Evolutionary conservation across 108 stramenopile genomes (phyloP), one percentile per base, ranked within the genome.

Genomic region (Cylindrotheca closterium): DNA sequence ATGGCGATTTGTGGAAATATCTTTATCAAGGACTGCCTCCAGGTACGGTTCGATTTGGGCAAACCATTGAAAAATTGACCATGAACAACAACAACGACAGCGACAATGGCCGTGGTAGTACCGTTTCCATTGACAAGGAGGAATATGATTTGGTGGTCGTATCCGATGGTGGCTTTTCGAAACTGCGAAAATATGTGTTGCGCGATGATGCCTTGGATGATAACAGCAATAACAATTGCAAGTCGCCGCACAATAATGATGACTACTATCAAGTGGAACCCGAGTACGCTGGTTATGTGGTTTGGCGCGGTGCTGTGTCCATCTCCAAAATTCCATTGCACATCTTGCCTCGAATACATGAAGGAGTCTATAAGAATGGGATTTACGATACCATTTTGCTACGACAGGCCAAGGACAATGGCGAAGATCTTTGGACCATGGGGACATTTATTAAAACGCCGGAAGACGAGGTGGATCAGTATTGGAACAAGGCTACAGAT

Each of bases 301-400:
- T 64, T 15, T 64, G 63, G 63, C 5, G 63, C 31, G 63, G 63
- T 18, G 18, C 17, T 26, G 51, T 64, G 18, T 10, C 51, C 4
- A 51, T 26, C 23, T 64, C 63, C 8, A 22, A 5, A 15, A 18
- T 64, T 2, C 51, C 63, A 3, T 34, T 21, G 19, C 8, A 64
- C 8, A 30, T 64, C 2, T 22, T 51, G 8, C 26, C 30, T 30
- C 30, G 53, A 15, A 34, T 42, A 19, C 34, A 22, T 21, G 63
- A 64, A 52, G 63, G 63, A 29, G 63, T 64, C 8, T 64, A 64
- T 28, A 64, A 64, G 22, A 64, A 64, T 64, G 63, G 63, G 12
- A 64, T 64, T 32, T 53, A 52, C 48, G 63, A 64, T 53, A 64
- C 63, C 3, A 64, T 64, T 32, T 50, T 64, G n/a, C 33, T 64